Conservation (phyloP, 768 basidiomycete species). For the Suillus luteus region DNA sequence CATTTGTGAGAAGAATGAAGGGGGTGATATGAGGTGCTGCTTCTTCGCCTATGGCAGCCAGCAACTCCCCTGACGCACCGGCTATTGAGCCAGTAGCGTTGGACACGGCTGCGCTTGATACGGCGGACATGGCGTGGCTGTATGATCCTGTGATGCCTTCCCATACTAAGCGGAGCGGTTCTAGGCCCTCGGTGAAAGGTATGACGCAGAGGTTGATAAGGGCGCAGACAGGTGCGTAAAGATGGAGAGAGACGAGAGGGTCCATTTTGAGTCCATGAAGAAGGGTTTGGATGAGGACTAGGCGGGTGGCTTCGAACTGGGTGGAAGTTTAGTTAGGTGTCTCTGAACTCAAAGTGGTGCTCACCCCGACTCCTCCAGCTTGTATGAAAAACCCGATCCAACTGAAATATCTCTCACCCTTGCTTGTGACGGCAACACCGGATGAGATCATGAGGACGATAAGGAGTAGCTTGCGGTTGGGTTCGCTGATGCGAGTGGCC, state of each 20-base stretch:
- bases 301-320: constrained; percentile 86
- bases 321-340: constrained; percentile 9
- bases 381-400: constrained; percentile 87
- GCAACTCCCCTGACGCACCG: background rate
- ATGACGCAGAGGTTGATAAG: constrained; percentile 81
- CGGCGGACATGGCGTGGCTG: background rate
- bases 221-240: constrained; percentile 96
- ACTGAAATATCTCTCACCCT: constrained; percentile 86
- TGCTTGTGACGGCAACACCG: constrained; percentile 88
- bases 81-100: background rate
- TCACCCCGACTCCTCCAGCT: constrained; percentile 79
- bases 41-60: background rate
- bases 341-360: background rate
- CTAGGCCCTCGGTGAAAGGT: constrained; percentile 91
- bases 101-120: background rate
- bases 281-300: constrained; percentile 95
- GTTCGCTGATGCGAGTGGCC: constrained; percentile 85
- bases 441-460: constrained; percentile 91
- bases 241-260: constrained; percentile 92
- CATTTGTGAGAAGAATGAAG: constrained; percentile 78
- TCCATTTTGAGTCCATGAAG: constrained; percentile 98
- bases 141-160: constrained; percentile 25
- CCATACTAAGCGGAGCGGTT: constrained; percentile 58
- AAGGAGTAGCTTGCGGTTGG: constrained; percentile 72
- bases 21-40: constrained; percentile 49